Conservation (phyloP, 139 green algal genomes). For the Auxenochlorella pyrenoidosa region DNA sequence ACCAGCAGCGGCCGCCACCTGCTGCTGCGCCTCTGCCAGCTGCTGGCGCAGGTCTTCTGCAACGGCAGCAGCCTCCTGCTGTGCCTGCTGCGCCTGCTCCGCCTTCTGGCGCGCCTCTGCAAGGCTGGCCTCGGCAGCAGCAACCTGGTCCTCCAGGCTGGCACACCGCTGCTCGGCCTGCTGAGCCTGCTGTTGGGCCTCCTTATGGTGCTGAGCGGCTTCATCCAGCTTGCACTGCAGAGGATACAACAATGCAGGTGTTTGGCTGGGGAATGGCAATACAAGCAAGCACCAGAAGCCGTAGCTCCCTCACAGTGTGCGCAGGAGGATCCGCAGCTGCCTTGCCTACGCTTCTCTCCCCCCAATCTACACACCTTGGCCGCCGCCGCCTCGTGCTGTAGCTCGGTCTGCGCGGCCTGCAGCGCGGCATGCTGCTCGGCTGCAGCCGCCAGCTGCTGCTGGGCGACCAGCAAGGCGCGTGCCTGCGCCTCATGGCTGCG, state of each 20-base stretch:
- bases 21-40: background rate
- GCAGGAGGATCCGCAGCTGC: background rate
- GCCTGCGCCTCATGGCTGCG: background rate
- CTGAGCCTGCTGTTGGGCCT: background rate
- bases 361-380: background rate
- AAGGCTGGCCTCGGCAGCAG: background rate
- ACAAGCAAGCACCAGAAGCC: background rate
- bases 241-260: no score
- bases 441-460: background rate
- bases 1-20: background rate
- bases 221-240: background rate
- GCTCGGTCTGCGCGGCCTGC: background rate
- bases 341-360: background rate
- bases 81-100: background rate
- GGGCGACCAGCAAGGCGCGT: background rate
- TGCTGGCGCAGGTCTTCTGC: background rate
- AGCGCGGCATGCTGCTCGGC: background rate
- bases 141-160: background rate
- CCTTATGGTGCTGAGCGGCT: background rate
- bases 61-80: background rate
- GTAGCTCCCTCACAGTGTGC: background rate
- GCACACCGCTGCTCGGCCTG: background rate
- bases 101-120: background rate
- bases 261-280: no score
- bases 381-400: background rate